Evolutionary conservation across 2,329 filamentous ascomycete species (phyloP), one percentile per base, ranked within the genome.

Genomic region (Fusarium sp.): DNA sequence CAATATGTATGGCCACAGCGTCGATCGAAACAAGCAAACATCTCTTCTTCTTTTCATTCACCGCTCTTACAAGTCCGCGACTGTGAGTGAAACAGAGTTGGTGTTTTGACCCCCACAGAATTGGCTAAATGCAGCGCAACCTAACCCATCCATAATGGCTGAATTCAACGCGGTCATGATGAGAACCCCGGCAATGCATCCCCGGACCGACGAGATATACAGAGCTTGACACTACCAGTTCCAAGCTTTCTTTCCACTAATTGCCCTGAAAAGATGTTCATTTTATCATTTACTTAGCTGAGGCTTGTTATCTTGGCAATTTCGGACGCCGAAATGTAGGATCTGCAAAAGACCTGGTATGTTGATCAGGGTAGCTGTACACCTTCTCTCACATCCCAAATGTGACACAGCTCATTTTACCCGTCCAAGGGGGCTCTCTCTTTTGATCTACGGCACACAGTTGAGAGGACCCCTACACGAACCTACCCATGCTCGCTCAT

Each of bases 121-220:
- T 69, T 69, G 66, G 68, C 36, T 70, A 56, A 70, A 70, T 70
- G 50, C 68, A 70, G 44, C 39, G 52, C 32, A 64, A 51, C 34
- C 30, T 38, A 64, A 51, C 30, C 30, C 60, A 62, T 59, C 52
- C 55, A 71, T 60, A 60, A 70, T 70, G 66, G 66, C 48, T 69
- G 60, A 65, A 65, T 41, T 30, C 39, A 58, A 41, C 32, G 32
- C 26, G 63, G 44, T 52, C 67, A 70, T 68, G 68, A 70, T 66
- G 65, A 65, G 55, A 38, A 7, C 22, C 22, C 66, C 66, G 68
- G 67, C 51, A 62, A 58, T 64, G 28, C 50, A 48, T 56, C 38
- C 47, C 66, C 60, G 68, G 45, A 26, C 17, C 54, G 28, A 47
- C 54, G 30, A 68, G 28, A 30, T 50, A 62, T 30, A 51, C 54